These are phyloP conservation scores for Niebla homalea DNA, from an alignment of 495 filamentous ascomycete species.

Conservation along the genomic window DNA sequence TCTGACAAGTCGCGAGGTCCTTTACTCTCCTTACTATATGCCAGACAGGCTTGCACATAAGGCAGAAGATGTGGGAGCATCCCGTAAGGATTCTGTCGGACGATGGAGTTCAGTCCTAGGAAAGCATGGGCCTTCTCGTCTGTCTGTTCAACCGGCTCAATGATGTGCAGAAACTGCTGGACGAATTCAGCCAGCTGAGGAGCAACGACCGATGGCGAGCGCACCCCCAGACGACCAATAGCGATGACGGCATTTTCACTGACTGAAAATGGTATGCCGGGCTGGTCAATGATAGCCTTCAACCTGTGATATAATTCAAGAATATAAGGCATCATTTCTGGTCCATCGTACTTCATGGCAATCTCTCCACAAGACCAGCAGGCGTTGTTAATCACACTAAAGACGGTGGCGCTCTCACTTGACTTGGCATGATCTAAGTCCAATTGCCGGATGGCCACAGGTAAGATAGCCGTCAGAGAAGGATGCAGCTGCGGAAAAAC, in stretches of 20 bases:
- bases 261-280: slow-evolving; percentile 77
- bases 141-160: slow-evolving; percentile 73
- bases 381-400: slow-evolving; percentile 92
- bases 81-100: slow-evolving; percentile 76
- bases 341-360: slow-evolving; percentile 61
- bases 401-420: slow-evolving; percentile 62
- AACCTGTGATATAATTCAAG: slow-evolving; percentile 64
- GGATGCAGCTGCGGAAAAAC: slow-evolving; percentile 74
- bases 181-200: slow-evolving; percentile 74
- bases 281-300: slow-evolving; percentile 64
- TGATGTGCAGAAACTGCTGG: slow-evolving; percentile 63
- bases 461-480: slow-evolving; percentile 57
- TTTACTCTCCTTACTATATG: slow-evolving; percentile 48
- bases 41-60: slow-evolving; percentile 75
- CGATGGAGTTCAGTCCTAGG: slow-evolving; percentile 73
- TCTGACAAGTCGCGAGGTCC: slow-evolving; percentile 32
- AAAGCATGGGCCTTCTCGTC: slow-evolving; percentile 93
- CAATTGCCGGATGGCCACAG: slow-evolving; percentile 71
- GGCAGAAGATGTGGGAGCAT: slow-evolving; percentile 75
- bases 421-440: slow-evolving; percentile 65
- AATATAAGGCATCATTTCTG: slow-evolving; percentile 65
- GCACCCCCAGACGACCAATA: slow-evolving; percentile 78
- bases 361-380: slow-evolving; percentile 98
- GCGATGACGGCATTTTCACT: slow-evolving; percentile 93
- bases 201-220: slow-evolving; percentile 60